Conservation (phyloP, 768 basidiomycete species). For the Chalciporus chontae region DNA sequence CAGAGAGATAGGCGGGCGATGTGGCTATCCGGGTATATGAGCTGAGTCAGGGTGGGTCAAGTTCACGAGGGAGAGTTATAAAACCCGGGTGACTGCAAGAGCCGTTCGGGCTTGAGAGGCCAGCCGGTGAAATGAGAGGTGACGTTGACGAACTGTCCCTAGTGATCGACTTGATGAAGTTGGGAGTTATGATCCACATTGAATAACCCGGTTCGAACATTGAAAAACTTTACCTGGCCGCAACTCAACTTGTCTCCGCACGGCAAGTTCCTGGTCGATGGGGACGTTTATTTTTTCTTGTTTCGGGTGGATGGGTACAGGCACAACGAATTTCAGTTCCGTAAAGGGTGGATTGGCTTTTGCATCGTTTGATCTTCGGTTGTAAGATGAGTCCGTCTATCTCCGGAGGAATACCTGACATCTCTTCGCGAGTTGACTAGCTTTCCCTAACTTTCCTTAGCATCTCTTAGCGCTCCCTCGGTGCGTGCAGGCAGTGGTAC, state of each 20-base stretch:
- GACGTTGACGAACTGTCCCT: constrained; percentile 5
- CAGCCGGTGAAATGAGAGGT: constrained; percentile 24
- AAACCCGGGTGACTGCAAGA: constrained; percentile 26
- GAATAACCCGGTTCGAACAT: constrained; percentile 23
- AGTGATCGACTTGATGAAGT: constrained; percentile 5
- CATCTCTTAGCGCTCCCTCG: too few relatives aligned
- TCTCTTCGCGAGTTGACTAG: constrained; percentile 8
- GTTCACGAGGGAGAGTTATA: constrained; percentile 22
- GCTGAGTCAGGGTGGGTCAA: constrained; percentile 27
- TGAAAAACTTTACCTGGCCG: constrained; percentile 30
- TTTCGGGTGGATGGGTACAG: constrained; percentile 15
- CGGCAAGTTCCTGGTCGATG: constrained; percentile 28
- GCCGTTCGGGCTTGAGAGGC: constrained; percentile 26
- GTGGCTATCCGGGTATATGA: constrained; percentile 31
- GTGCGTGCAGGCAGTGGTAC: too few relatives aligned
- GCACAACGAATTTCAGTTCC: constrained; percentile 27
- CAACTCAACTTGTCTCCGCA: constrained; percentile 19
- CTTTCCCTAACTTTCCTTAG: too few relatives aligned
- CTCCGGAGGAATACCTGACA: constrained; percentile 26
- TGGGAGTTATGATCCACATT: constrained; percentile 15
- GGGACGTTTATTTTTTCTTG: constrained; percentile 8
- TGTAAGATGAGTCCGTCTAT: constrained; percentile 27
- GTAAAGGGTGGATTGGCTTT: constrained; percentile 33
- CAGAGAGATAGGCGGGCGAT: constrained; percentile 19
- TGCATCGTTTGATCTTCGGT: constrained; percentile 29